Base-by-base conservation (phyloP, 2,329 filamentous ascomycete species). In the Trichoderma koningii region DNA sequence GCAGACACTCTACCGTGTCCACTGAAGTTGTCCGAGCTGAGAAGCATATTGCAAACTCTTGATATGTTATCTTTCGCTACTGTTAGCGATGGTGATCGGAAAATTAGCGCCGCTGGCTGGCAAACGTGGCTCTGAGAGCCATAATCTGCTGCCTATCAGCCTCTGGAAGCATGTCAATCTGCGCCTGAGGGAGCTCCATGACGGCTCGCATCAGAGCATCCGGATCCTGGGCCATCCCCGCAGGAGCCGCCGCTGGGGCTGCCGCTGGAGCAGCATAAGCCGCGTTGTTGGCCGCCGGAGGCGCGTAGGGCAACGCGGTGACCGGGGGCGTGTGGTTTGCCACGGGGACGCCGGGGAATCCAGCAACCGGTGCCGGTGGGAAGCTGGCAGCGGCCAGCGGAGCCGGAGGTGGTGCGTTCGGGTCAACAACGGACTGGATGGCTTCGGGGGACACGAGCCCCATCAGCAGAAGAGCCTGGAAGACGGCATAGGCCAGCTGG, bases 401-500 rank as follows among this genome's bases (percentile, higher is more conserved):
- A 0, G 75, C 70, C 3, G 78, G 74, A 12, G 75, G 77, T 34
- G 79, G 68, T 76, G 80, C 75, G 79, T 82, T 68, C 5, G 81
- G 78, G 73, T 96, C 91, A 61, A 97, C 84, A 34, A 98, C 91
- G 5, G 90, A 89, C 68, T 89, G 86, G 63, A 98, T 88, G 3
- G 93, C 88, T 71, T 89, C 88, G 15, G 92, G 90, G 65, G 95
- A 94, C 64, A 98, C 92, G 10, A 98, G 87, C 52, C 93, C 92
- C 86, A 98, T 95, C 44, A 97, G 86, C 2, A 98, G 86, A 10
- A 98, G 85, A 26, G 93, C 91, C 78, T 98, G 94, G 79, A 98
- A 98, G 69, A 98, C 90, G 65, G 95, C 95, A 73, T 96, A 98
- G 5, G 92, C 88, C 51, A 99, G 87, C 78, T 99, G 95, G 0